Evolutionary conservation across 1,284 basidiomycete species (phyloP).

Genomic region (Fomitopsis palustris): DNA sequence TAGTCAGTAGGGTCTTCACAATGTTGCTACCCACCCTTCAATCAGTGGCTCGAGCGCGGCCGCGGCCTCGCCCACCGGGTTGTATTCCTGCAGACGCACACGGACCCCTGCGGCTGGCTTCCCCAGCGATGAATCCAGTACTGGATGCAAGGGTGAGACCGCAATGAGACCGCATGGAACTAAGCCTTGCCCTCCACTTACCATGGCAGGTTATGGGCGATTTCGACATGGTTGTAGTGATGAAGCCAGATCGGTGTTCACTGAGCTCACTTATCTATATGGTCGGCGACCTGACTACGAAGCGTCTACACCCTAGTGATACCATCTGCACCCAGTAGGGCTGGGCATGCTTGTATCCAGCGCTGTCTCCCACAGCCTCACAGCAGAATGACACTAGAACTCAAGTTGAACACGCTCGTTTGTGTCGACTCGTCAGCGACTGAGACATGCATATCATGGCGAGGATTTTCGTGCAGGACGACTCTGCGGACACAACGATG

Average conservation of each 20-base stretch:
- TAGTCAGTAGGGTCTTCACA: background rate
- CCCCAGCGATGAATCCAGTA: constrained; percentile 82
- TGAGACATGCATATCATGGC: no score
- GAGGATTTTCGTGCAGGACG: no score
- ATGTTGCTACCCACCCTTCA: constrained; percentile 44
- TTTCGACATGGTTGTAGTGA: constrained; percentile 42
- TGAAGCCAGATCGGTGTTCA: background rate
- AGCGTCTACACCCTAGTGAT: background rate
- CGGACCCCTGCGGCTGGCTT: constrained; percentile 72
- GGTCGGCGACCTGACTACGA: background rate
- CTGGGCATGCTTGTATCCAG: background rate
- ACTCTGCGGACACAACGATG: no score
- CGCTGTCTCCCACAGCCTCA: background rate
- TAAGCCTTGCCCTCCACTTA: constrained; percentile 28
- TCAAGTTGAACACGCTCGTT: no score
- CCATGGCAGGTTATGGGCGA: constrained; percentile 91
- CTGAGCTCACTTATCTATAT: background rate
- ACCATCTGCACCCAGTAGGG: background rate
- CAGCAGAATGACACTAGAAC: no score
- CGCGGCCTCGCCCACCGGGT: constrained; percentile 22
- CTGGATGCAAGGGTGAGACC: constrained; percentile 35
- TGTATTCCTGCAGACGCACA: constrained; percentile 54
- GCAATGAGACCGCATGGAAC: background rate
- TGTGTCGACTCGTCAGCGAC: no score
- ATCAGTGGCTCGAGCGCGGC: constrained; percentile 53